Conservation (phyloP, 495 filamentous ascomycete species). For the Hypoxylon trugodes region DNA sequence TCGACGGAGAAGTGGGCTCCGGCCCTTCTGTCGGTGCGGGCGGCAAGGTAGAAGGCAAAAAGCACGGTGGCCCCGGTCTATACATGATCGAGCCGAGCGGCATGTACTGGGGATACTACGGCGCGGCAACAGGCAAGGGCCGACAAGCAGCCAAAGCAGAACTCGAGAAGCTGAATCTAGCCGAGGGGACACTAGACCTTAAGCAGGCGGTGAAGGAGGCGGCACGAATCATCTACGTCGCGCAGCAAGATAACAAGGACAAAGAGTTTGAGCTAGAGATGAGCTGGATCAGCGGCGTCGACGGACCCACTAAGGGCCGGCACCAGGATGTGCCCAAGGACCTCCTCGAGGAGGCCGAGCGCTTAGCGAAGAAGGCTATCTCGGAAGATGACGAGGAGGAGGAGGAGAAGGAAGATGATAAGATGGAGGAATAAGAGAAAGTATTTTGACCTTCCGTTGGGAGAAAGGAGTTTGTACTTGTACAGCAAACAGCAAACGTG, state of each 20-base stretch:
- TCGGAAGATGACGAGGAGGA: conserved; percentile 81
- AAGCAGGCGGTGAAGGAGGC: conserved; percentile 94
- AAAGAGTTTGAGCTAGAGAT: conserved; percentile 99
- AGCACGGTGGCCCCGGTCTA: conserved; percentile 86
- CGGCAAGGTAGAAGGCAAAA: conserved; percentile 76
- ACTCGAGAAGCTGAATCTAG: conserved; percentile 95
- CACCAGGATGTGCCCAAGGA: conserved; percentile 93
- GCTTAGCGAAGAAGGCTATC: conserved; percentile 78
- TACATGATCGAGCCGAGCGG: conserved; percentile 99
- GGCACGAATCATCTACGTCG: conserved; percentile 93
- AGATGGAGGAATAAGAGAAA: conserved; percentile 74
- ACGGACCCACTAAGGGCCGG: conserved; percentile 87
- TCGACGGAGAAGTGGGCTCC: conserved; percentile 86
- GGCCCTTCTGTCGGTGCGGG: conserved; percentile 81
- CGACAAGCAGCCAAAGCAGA: conserved; percentile 96
- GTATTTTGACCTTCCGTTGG: not conserved
- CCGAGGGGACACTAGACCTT: conserved; percentile 75
- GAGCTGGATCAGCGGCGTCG: conserved; percentile 88
- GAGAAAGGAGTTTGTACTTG: conserved; percentile 18
- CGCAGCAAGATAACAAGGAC: conserved; percentile 95
- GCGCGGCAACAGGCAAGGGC: conserved; percentile 95
- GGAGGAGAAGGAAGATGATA: conserved; percentile 65
- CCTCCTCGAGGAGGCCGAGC: conserved; percentile 89
- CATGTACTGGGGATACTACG: conserved; percentile 98
- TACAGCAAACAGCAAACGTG: conserved; percentile 19